Base-by-base conservation (phyloP, 2,329 filamentous ascomycete species). In the Fusarium mexicanum region DNA sequence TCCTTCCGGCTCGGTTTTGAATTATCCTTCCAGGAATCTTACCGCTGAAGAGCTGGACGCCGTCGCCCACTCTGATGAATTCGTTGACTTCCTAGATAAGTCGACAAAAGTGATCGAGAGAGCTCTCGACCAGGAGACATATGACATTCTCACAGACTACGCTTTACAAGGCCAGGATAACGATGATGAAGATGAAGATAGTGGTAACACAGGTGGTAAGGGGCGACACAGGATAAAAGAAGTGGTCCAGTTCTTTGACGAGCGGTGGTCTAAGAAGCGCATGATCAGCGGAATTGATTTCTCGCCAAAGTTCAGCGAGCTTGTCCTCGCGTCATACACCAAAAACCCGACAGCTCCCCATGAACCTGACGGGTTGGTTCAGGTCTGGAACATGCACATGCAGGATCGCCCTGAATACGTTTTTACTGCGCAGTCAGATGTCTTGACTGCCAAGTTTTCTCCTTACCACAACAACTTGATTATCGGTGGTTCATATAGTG, bases 51-150 rank as follows among this genome's bases (percentile, higher is more conserved):
- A 99, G 81, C 86, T 98, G 44, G 91, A 93, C 75, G 96, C 96
- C 11, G 95, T 98, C 33, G 96, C 94, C 31, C 93, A 93, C 62
- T 98, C 96, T 2, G 91, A 96, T 37, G 96, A 98, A 58, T 99
- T 99, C 80, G 88, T 96, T 69, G 94, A 97, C 77, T 99, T 99
- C 80, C 91, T 99, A 37, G 96, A 99, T 79, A 91, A 94, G 77
- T 98, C 96, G 29, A 97, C 94, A 64, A 99, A 98, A 83, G 95
- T 99, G 55, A 96, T 99, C 77, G 96, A 99, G 85, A 91, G 96
- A 79, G 96, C 96, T 10, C 86, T 99, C 73, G 96, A 98, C 79
- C 93, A 98, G 80, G 94, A 98, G 79, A 85, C 84, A 65, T 99
- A 98, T 81, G 96, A 99, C 81, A 94, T 99, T 70, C 87, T 99